These are phyloP conservation scores for Pyricularia sp. DNA, from an alignment of 2,329 filamentous ascomycete species.

Conservation along the genomic window DNA sequence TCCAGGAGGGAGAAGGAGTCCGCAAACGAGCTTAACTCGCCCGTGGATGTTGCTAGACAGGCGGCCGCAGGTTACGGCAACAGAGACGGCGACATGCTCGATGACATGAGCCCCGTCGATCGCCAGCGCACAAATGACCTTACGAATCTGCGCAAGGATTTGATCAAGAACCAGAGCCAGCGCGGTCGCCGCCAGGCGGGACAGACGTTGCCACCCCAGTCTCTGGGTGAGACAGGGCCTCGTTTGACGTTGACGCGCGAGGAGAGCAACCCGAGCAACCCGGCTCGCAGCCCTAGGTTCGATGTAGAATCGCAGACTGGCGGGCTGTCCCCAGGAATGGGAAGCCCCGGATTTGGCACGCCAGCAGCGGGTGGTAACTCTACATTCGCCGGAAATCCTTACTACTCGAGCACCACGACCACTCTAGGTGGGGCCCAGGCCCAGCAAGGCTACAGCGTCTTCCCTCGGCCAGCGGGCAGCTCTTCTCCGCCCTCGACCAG, in stretches of 20 bases:
- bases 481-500: constrained; percentile 1
- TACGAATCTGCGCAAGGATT: constrained; percentile 20
- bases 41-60: constrained; percentile 20
- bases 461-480: background rate
- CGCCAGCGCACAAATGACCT: constrained; percentile 25
- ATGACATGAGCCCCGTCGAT: constrained; percentile 22
- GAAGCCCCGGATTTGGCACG: background rate
- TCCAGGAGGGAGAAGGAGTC: constrained; percentile 31
- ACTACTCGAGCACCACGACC: background rate
- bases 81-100: constrained; percentile 25
- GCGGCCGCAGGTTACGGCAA: constrained; percentile 27
- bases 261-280: background rate
- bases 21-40: constrained; percentile 32
- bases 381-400: background rate
- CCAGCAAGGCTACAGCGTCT: constrained; percentile 4
- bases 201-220: constrained; percentile 29
- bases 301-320: background rate
- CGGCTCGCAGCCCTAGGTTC: background rate
- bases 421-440: background rate
- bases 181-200: constrained; percentile 36
- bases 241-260: constrained; percentile 1
- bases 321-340: background rate
- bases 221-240: constrained; percentile 10
- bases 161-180: constrained; percentile 30
- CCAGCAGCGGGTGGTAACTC: background rate